Conservation (phyloP, 768 basidiomycete species). For the Amanita muscaria region DNA sequence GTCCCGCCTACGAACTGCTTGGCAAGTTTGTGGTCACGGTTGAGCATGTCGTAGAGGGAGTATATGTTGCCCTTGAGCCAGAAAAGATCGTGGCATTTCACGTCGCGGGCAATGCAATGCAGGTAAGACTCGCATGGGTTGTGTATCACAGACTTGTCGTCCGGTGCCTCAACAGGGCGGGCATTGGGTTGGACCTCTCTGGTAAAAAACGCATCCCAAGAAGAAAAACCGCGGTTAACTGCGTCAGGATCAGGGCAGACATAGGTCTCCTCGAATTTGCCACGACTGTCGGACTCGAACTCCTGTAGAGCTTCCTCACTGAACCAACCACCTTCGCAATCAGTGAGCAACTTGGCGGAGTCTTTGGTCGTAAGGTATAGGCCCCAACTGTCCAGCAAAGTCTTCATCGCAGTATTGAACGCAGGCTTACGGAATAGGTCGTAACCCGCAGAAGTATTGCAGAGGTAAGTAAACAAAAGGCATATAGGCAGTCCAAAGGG, state of each 20-base stretch:
- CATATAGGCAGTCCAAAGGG: no score
- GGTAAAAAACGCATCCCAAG: conserved; percentile 52
- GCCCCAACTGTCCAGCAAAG: conserved; percentile 42
- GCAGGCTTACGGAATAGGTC: conserved; percentile 29
- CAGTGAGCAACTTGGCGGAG: conserved; percentile 34
- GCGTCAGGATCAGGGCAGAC: conserved; percentile 28
- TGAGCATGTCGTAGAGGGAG: conserved; percentile 48
- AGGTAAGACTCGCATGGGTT: conserved; percentile 47
- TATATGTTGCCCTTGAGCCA: conserved; percentile 59
- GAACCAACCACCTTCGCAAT: conserved; percentile 40
- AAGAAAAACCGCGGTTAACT: conserved; percentile 35
- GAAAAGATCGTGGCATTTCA: conserved; percentile 37
- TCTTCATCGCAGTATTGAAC: conserved; percentile 40
- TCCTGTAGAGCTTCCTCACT: conserved; percentile 11
- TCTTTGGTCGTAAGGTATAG: conserved; percentile 33
- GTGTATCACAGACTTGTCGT: conserved; percentile 29
- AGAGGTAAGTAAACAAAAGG: no score
- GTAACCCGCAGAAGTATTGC: conserved; percentile 22
- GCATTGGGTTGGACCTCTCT: conserved; percentile 29
- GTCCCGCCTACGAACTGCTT: conserved; percentile 40
- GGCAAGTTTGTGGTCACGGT: conserved; percentile 27
- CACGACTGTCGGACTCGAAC: conserved; percentile 2
- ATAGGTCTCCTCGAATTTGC: conserved; percentile 29
- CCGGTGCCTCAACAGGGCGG: conserved; percentile 29
- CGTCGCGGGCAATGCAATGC: conserved; percentile 30